These are phyloP conservation scores for Yarrowia bubula DNA, from an alignment of 805 yeast genomes.

Conservation along the genomic window DNA sequence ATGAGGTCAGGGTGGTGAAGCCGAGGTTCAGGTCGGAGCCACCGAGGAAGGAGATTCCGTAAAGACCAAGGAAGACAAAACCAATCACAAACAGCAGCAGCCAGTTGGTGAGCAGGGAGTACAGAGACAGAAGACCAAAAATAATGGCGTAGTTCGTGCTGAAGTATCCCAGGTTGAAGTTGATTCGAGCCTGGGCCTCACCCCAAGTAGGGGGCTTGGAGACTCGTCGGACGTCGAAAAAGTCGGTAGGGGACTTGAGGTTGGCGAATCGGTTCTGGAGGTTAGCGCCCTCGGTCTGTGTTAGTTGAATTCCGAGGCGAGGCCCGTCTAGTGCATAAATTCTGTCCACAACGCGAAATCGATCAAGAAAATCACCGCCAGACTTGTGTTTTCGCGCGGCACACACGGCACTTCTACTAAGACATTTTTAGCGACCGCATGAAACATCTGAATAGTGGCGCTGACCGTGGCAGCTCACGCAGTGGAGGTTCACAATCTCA, in stretches of 20 bases:
- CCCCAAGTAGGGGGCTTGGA: conserved; percentile 88
- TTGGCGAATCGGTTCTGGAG: conserved; percentile 66
- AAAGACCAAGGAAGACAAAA: conserved; percentile 70
- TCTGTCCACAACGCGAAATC: too few relatives aligned
- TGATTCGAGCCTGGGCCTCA: conserved; percentile 84
- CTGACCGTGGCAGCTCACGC: too few relatives aligned
- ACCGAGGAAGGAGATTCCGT: conserved; percentile 71
- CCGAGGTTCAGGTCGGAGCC: conserved; percentile 78
- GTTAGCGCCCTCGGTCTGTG: conserved; percentile 39
- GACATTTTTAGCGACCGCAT: too few relatives aligned
- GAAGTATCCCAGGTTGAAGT: conserved; percentile 82
- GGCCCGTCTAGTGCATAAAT: background rate
- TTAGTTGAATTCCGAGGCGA: conserved; percentile 28
- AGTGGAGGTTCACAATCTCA: too few relatives aligned
- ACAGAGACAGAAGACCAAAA: conserved; percentile 68
- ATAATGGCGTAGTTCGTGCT: conserved; percentile 81
- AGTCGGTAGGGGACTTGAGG: conserved; percentile 87
- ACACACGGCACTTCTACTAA: too few relatives aligned
- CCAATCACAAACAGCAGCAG: conserved; percentile 78
- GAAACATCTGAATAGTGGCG: too few relatives aligned
- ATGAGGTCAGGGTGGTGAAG: conserved; percentile 65
- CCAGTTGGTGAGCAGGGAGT: conserved; percentile 83
- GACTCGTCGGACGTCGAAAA: conserved; percentile 83
- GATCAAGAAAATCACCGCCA: too few relatives aligned
- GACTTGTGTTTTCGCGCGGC: too few relatives aligned